Base-by-base conservation (phyloP, 345 rosid genomes). In the Salix brachista region DNA sequence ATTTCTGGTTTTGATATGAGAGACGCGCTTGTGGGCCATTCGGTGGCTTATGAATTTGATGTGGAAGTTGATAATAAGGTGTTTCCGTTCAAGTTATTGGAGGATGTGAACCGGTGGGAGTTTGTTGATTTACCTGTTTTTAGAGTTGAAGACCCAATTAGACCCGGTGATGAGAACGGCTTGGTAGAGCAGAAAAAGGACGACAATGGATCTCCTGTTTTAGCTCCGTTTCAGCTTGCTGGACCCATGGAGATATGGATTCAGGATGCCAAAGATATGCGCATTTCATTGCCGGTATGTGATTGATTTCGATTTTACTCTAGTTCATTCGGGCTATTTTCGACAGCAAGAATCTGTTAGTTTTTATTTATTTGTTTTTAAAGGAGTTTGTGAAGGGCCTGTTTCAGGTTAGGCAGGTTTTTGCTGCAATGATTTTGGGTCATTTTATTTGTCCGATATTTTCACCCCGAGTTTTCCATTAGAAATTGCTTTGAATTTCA, bases 181-280 rank as follows among this genome's bases (percentile, higher is more conserved):
- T 74, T 96, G 76, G 86, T 88, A 60, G 88, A 88, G 81, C 73
- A 76, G 73, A 84, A 80, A 41, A 58, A 71, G 70, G 89, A 37
- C 19, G 42, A 75, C 50, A 58, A 84, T 25, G 86, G 71, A 8
- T 76, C 89, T 69, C 97, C 96, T 56, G 93, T 91, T 78, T 80
- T 95, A 70, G 93, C 94, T 72, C 97, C 97, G 12, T 95, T 95
- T 71, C 99, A 93, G 86, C 89, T 95, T 72, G 94, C 97, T 65
- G 99, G 97, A 25, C 99, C 99, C 4, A 91, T 96, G 94, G 98
- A 93, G 83, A 76, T 96, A 67, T 96, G 98, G 99, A 90, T 96
- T 75, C 98, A 91, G 79, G 98, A 96, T 77, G 99, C 98, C 30
- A 82, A 88, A 71, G 85, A 95, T 80, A 89, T 95, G 90, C 90